Percentiles rank a stretch among this genome's conserved stretches.
Conservation (phyloP, 2,329 filamentous ascomycete genomes). For the Clarireedia monteithiana region DNA sequence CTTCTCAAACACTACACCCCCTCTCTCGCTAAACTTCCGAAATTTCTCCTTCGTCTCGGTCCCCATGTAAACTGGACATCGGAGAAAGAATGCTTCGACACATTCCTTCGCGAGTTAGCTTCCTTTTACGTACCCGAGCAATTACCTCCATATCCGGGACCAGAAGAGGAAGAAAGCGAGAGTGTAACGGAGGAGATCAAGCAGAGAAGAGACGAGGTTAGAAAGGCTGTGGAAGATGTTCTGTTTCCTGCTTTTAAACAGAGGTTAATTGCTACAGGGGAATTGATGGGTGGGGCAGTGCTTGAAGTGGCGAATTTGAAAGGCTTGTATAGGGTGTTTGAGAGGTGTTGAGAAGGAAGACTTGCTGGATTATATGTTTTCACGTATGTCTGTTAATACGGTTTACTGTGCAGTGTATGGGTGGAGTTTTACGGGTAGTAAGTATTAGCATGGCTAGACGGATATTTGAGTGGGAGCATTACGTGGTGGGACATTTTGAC, state of each 20-base stretch:
- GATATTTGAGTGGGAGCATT: too few species aligned
- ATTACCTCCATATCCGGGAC: slow-evolving; percentile 48
- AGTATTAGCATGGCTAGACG: too few species aligned
- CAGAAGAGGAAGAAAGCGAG: slow-evolving; percentile 32
- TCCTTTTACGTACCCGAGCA: slow-evolving; percentile 86
- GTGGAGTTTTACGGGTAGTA: too few species aligned
- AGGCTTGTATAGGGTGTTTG: slow-evolving; percentile 89
- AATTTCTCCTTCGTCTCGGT: slow-evolving; percentile 79
- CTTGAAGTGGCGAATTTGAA: slow-evolving; percentile 88
- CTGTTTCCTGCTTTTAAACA: slow-evolving; percentile 86
- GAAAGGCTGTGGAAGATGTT: slow-evolving; percentile 70
- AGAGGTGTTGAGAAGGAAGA: slow-evolving; percentile 60
- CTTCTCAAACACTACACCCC: slow-evolving; percentile 86
- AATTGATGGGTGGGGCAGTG: slow-evolving; percentile 64
- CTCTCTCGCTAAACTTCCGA: slow-evolving; percentile 75
- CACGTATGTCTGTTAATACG: neutral
- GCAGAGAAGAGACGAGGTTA: slow-evolving; percentile 59
- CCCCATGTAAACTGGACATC: slow-evolving; percentile 81
- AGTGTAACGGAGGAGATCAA: slow-evolving; percentile 38
- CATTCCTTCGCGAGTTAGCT: slow-evolving; percentile 79
- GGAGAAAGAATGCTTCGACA: slow-evolving; percentile 79
- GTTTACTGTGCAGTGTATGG: neutral
- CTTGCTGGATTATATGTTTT: neutral
- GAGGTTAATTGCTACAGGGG: slow-evolving; percentile 72
- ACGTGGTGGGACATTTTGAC: too few species aligned